Evolutionary conservation across 108 stramenopile genomes (phyloP), one percentile per base, ranked within the genome.

Genomic region (Aurantiochytrium sp.): DNA sequence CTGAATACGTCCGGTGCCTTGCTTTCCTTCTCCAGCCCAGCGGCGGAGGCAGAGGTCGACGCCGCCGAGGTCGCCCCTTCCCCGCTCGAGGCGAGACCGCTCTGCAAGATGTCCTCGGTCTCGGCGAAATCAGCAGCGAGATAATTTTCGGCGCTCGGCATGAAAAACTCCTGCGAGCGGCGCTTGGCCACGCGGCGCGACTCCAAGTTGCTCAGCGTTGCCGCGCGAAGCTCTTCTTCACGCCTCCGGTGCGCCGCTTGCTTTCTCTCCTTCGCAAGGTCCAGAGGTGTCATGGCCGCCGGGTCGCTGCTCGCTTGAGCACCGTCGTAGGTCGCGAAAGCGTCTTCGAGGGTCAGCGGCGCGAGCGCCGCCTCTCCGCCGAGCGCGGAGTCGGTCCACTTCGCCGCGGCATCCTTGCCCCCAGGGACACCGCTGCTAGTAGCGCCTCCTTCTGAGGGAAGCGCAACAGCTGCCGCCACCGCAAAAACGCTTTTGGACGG

Each of bases 81-180:
- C 17, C 8, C 50, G 59, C 34, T 65, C 24, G 59, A 65, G 59
- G 34, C 19, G 22, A 65, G 3, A 8, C 22, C 34, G 15, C 50
- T 17, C 50, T 8, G 15, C 8, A 17, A 52, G 50, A 17, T 8
- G 1, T 52, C 50, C 17, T 52, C 50, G 17, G 59, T 27, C 8
- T 65, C 59, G 27, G 59, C 59, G 19, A 34, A 65, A 27, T 65
- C 59, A 12, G 32, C 24, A 8, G 59, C 59, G 12, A 81, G 45
- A 24, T 81, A 48, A 24, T 81, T 81, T 48, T 1, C 73, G 6
- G 45, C 73, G 30, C 73, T 81, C 39, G 73, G 73, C 45, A 48
- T 81, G 73, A 81, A 81, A 48, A 81, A 81, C 24, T 81, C 42
- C 39, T 81, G 42, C 27, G 73, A 81, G 45, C 73, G 73, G 0